Percentiles rank a stretch among this genome's conserved stretches.
phyloP scores from a whole-genome alignment of 768 basidiomycete species.

The Coprinopsis sp. region DNA sequence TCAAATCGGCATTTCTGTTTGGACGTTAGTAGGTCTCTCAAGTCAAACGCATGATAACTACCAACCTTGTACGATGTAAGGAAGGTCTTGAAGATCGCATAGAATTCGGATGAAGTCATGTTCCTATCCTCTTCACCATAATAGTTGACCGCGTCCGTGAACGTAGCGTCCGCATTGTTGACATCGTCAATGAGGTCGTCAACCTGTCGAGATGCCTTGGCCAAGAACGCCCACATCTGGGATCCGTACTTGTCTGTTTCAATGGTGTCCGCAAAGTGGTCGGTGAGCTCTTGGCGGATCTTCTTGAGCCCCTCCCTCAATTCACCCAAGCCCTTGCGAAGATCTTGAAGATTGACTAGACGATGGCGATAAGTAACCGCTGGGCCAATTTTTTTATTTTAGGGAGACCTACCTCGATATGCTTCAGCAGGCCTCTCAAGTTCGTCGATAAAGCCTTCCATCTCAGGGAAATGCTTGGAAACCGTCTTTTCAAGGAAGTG shows the following conservation, averaged over 20 bases:
- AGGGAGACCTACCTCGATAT: conserved; percentile 65
- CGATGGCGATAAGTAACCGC: conserved; percentile 11
- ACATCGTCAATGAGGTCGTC: conserved; percentile 86
- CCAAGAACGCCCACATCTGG: conserved; percentile 90
- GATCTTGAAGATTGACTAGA: conserved; percentile 80
- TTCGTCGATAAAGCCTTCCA: conserved; percentile 87
- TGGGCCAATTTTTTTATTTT: neutral
- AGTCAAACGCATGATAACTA: conserved; percentile 4
- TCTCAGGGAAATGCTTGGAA: conserved; percentile 78
- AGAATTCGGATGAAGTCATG: conserved; percentile 88
- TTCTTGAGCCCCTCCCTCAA: conserved; percentile 71
- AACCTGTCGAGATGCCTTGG: conserved; percentile 67
- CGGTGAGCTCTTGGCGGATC: conserved; percentile 75
- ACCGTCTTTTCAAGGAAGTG: conserved; percentile 93
- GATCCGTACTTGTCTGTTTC: conserved; percentile 74
- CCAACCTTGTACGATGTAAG: conserved; percentile 85
- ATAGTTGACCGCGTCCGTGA: conserved; percentile 81
- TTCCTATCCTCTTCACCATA: conserved; percentile 92
- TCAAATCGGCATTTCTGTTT: conserved; percentile 78
- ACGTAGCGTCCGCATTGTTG: conserved; percentile 77
- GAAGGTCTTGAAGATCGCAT: conserved; percentile 95
- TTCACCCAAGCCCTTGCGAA: conserved; percentile 70
- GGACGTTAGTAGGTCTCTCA: neutral
- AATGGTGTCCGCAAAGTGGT: conserved; percentile 72
- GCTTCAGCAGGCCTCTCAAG: conserved; percentile 87